Base-by-base conservation (phyloP, 2,329 filamentous ascomycete species). In the Pseudocercospora fuligena region DNA sequence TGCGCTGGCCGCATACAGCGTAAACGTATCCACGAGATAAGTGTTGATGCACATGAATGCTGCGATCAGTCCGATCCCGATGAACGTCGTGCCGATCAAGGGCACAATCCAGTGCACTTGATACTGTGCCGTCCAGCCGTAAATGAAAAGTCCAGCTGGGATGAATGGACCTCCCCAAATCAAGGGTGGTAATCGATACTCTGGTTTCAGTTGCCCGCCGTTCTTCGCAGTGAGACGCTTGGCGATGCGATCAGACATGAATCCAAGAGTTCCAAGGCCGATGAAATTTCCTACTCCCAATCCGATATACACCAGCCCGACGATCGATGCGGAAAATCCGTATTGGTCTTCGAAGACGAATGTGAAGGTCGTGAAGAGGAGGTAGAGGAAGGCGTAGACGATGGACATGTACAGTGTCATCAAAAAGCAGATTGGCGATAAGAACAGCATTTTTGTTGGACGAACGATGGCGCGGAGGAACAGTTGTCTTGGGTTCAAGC, bases 1-100 rank as follows among this genome's bases (percentile, higher is more conserved):
- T 0, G 88, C 89, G 3, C 83, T 84, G n/a, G 89, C 88, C 0
- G 88, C 86, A 68, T 89, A 86, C 65, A 83, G 76, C 0, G 82
- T 81, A 72, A 86, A 90, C 1, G 85, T 83, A 64, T 92, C 89
- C 29, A 91, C 85, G 3, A 91, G 82, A 71, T 92, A 92, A 3
- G 87, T 88, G 63, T 73, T 72, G 19, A 75, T 70, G 36, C 71
- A 71, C 69, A 75, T 74, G 64, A 76, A 73, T 11, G 63, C 66
- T 0, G 66, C 69, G 2, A 76, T 72, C 36, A 76, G n/a, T 0
- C 73, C 75, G 1, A 77, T 54, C 14, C 74, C 74, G 11, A 75
- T 66, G 36, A 74, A 65, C 1, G 72, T 43, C 2, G 75, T 76
- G 6, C 74, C 75, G 16, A 76, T 51, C 12, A 76, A 36, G 2